These are phyloP conservation scores for Spiraea crenata DNA, from an alignment of 331 rosid species.

Conservation along the genomic window DNA sequence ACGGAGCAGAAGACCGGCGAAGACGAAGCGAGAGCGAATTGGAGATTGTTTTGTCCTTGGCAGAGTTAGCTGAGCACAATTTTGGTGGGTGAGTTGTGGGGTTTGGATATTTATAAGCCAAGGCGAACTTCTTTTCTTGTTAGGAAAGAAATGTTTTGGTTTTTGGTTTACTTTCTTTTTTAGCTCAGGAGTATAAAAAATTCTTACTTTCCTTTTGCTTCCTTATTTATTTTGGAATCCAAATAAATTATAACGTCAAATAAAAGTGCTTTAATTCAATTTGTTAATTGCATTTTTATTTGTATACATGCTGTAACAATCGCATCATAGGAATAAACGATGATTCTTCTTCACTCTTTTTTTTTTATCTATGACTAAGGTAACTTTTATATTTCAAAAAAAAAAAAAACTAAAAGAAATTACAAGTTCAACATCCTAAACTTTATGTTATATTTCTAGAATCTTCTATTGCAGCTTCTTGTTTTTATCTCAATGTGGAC, in stretches of 20 bases:
- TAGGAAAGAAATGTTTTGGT: slow-evolving; percentile 48
- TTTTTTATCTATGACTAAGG: too few relatives aligned
- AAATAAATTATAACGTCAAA: too few relatives aligned
- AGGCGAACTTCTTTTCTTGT: slow-evolving; percentile 54
- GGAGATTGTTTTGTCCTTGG: slow-evolving; percentile 32
- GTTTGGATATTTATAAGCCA: slow-evolving; percentile 41
- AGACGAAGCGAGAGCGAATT: slow-evolving; percentile 6
- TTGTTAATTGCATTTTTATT: too few relatives aligned
- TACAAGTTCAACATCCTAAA: too few relatives aligned
- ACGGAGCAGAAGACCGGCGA: slow-evolving; percentile 1
- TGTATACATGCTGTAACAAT: too few relatives aligned
- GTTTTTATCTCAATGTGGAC: not conserved
- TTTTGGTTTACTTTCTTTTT: slow-evolving; percentile 23
- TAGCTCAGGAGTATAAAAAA: slow-evolving; percentile 25
- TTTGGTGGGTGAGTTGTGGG: slow-evolving; percentile 15
- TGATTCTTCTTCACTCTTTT: too few relatives aligned
- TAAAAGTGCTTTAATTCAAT: too few relatives aligned
- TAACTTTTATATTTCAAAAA: too few relatives aligned
- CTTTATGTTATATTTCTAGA: not conserved
- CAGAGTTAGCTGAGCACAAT: slow-evolving; percentile 24
- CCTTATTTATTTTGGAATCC: not conserved
- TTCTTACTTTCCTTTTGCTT: too few relatives aligned
- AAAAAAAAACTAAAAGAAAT: too few relatives aligned
- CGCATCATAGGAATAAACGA: too few relatives aligned
- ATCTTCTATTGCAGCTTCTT: not conserved